Percentiles rank a stretch among this genome's conserved stretches.
phyloP scores from a whole-genome alignment of 768 basidiomycete species.

The Leccinum imitatum region DNA sequence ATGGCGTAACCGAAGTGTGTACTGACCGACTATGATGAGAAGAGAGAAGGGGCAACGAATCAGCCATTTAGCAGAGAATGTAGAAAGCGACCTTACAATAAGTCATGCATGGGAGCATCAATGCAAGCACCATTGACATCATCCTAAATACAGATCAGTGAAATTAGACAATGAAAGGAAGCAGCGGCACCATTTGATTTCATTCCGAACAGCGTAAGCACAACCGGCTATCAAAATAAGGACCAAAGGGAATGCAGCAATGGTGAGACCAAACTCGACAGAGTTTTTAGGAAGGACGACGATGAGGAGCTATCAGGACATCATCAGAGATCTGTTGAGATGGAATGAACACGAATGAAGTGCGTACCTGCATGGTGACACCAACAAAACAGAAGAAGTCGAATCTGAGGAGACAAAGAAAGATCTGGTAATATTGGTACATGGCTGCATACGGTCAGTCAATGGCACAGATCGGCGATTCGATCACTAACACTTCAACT shows the following conservation, averaged over 20 bases:
- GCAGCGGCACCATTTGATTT: constrained; percentile 67
- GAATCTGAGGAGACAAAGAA: constrained; percentile 86
- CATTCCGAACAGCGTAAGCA: constrained; percentile 70
- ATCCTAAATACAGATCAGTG: constrained; percentile 38
- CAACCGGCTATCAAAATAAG: constrained; percentile 63
- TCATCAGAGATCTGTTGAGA: neutral
- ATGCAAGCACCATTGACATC: constrained; percentile 65
- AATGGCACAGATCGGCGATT: neutral
- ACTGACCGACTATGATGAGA: constrained; percentile 29
- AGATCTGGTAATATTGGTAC: constrained; percentile 87
- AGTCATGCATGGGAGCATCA: constrained; percentile 75
- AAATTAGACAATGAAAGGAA: neutral
- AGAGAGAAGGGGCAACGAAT: neutral
- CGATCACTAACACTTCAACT: constrained; percentile 66
- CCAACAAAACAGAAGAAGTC: constrained; percentile 87
- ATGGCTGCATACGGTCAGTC: constrained; percentile 50
- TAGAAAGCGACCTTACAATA: constrained; percentile 58
- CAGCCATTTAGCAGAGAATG: neutral
- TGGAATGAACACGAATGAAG: neutral
- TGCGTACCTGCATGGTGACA: constrained; percentile 82
- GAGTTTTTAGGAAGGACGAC: constrained; percentile 63
- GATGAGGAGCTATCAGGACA: constrained; percentile 65
- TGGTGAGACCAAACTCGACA: constrained; percentile 79
- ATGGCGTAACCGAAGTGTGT: neutral
- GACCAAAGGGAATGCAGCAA: constrained; percentile 81